Conservation (phyloP, 345 rosid genomes). For the Trapa incisa region DNA sequence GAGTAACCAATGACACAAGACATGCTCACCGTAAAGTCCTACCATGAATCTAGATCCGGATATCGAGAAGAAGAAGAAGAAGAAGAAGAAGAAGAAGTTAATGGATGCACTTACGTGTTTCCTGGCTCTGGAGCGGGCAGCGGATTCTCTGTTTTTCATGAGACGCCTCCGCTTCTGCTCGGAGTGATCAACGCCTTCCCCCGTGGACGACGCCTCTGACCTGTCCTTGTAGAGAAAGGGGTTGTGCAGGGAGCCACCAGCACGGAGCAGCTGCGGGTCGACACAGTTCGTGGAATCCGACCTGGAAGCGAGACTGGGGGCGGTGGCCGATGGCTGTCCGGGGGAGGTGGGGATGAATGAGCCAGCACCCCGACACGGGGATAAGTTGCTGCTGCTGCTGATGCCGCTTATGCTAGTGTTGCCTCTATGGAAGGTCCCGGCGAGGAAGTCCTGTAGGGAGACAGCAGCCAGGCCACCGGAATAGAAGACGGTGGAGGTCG, state of each 20-base stretch:
- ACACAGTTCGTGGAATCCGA: not conserved
- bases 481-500: not conserved
- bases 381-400: not conserved
- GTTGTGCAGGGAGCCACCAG: not conserved
- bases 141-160: constrained; percentile 11
- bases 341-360: not conserved
- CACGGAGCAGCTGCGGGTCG: not conserved
- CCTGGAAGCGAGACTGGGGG: not conserved
- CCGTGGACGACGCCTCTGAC: not conserved
- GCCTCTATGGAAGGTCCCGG: not conserved
- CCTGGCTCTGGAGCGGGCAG: constrained; percentile 8
- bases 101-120: not conserved
- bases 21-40: too few relatives aligned
- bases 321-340: not conserved
- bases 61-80: not conserved
- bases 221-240: not conserved
- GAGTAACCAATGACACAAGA: too few relatives aligned
- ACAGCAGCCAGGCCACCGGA: not conserved
- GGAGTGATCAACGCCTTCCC: not conserved
- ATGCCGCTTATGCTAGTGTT: not conserved
- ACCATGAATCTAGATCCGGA: too few relatives aligned
- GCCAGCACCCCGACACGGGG: not conserved
- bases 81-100: not conserved
- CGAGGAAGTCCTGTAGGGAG: constrained; percentile 10
- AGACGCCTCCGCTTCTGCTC: constrained; percentile 1